Conservation (phyloP, 441 rosid genomes). For the Arabidopsis lyrata region DNA sequence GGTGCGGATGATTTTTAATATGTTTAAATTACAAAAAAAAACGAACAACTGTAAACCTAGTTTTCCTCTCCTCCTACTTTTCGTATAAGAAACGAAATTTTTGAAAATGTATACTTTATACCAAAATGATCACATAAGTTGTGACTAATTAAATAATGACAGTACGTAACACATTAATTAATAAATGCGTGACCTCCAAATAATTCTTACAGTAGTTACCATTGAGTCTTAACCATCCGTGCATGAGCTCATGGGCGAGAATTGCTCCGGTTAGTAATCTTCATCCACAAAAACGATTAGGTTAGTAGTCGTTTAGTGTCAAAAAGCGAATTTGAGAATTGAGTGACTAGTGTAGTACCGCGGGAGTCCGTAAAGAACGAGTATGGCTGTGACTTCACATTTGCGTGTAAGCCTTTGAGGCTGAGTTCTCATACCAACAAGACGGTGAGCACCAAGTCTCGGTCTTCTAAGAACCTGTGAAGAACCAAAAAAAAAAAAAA, state of each 20-base stretch:
- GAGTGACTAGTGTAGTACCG: constrained; percentile 53
- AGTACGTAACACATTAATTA: too few relatives aligned
- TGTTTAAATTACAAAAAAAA: too few relatives aligned
- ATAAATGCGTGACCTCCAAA: too few relatives aligned
- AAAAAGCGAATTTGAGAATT: neutral
- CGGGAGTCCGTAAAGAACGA: constrained; percentile 95
- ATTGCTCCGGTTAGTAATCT: constrained; percentile 95
- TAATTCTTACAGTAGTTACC: constrained; percentile 46
- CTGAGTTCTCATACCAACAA: constrained; percentile 79
- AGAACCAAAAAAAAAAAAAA: neutral
- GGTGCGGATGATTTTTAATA: too few relatives aligned
- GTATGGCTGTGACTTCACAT: constrained; percentile 96
- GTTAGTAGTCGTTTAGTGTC: neutral
- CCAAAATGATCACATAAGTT: too few relatives aligned
- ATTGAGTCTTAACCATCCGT: constrained; percentile 91
- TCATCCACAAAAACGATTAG: constrained; percentile 40
- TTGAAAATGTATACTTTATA: too few relatives aligned
- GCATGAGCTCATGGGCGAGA: constrained; percentile 94
- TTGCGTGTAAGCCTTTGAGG: constrained; percentile 74
- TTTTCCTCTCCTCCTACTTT: too few relatives aligned
- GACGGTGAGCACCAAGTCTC: constrained; percentile 64
- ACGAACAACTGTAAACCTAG: too few relatives aligned
- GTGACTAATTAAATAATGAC: too few relatives aligned
- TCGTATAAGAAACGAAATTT: too few relatives aligned
- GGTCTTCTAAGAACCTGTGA: constrained; percentile 72